These are phyloP conservation scores for Viola pubescens DNA, from an alignment of 441 rosid species.

Conservation along the genomic window DNA sequence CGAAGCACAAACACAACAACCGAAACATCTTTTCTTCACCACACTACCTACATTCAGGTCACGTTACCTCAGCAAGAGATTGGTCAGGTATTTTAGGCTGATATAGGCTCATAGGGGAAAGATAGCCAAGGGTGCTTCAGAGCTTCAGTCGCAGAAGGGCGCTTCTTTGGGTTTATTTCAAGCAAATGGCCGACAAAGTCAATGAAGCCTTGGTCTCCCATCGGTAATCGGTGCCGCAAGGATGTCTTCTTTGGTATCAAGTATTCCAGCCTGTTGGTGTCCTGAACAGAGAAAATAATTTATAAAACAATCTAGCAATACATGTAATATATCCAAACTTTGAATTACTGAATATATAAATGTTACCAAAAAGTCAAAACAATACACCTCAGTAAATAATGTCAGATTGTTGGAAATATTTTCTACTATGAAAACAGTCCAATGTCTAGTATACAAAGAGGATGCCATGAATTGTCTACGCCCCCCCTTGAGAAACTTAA, in stretches of 20 bases:
- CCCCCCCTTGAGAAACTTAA: too few species aligned
- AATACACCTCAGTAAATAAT: not conserved
- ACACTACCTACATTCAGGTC: not conserved
- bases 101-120: slow-evolving; percentile 86
- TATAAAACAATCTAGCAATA: not conserved
- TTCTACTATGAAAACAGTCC: not conserved
- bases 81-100: slow-evolving; percentile 39
- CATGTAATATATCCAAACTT: not conserved
- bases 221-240: slow-evolving; percentile 73
- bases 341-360: not conserved
- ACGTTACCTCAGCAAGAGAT: not conserved
- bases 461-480: not conserved
- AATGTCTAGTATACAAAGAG: not conserved
- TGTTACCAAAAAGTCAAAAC: not conserved
- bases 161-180: slow-evolving; percentile 80
- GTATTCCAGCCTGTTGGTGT: slow-evolving; percentile 69
- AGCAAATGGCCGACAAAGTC: slow-evolving; percentile 81
- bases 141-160: slow-evolving; percentile 86
- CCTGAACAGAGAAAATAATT: slow-evolving; percentile 36
- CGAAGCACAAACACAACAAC: slow-evolving; percentile 1
- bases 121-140: slow-evolving; percentile 91
- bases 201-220: slow-evolving; percentile 95
- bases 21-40: slow-evolving; percentile 8
- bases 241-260: slow-evolving; percentile 85
- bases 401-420: not conserved